Percentiles rank a stretch among this genome's conserved stretches.
Evolutionary conservation across 192 early-diverging fungal genomes (phyloP).

Genomic region (Podila horticola): DNA sequence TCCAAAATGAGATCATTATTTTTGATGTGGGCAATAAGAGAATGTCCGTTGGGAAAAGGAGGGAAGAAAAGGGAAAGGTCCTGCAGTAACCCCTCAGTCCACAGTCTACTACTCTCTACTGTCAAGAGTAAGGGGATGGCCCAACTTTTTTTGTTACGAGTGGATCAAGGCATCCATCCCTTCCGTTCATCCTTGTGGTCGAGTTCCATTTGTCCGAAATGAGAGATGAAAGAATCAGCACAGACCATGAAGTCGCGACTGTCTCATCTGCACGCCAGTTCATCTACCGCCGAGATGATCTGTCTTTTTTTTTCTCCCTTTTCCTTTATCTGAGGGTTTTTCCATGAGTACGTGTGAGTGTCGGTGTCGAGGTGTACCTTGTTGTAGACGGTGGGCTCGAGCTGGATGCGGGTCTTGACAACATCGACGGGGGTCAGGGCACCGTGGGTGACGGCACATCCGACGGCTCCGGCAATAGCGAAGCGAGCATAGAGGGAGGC

Average conservation of each 20-base stretch:
- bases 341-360: not conserved
- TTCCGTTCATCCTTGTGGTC: no score
- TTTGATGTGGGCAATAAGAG: not conserved
- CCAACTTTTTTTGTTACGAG: no score
- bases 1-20: no score
- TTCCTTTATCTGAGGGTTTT: not conserved
- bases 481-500: constrained; percentile 62
- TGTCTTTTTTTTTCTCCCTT: not conserved
- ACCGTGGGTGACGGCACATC: constrained; percentile 67
- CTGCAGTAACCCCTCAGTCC: no score
- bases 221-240: not conserved
- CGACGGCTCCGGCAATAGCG: constrained; percentile 63
- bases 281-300: not conserved
- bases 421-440: constrained; percentile 65
- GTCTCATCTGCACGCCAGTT: not conserved
- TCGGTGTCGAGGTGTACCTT: constrained; percentile 42
- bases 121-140: no score
- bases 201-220: no score
- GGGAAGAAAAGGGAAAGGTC: no score
- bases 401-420: constrained; percentile 82
- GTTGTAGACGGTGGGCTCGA: constrained; percentile 69
- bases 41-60: not conserved
- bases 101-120: no score
- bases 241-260: not conserved
- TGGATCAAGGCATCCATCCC: no score